phyloP scores from a whole-genome alignment of 2,329 filamentous ascomycete species.

The Epicoccum nigrum region DNA sequence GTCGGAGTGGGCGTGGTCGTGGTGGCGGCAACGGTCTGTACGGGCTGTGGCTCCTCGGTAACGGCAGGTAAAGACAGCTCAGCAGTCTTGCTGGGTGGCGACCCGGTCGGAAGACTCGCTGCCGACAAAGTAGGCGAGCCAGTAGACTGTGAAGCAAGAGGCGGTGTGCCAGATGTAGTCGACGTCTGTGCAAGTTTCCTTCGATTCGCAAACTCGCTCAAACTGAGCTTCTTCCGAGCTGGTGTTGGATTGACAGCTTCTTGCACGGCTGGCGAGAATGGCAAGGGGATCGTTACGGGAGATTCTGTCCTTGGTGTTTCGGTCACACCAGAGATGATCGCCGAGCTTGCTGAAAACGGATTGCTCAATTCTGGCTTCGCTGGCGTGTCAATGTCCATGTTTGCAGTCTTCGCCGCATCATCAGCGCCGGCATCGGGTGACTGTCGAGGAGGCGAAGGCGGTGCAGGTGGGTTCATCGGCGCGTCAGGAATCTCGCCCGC shows the following conservation, averaged over 20 bases:
- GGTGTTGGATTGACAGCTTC: constrained; percentile 51
- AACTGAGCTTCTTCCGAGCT: constrained; percentile 57
- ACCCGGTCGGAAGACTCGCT: constrained; percentile 39
- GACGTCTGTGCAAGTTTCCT: constrained; percentile 44
- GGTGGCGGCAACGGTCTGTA: constrained; percentile 8
- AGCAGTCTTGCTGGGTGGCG: constrained; percentile 34
- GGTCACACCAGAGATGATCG: constrained; percentile 35
- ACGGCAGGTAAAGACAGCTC: constrained; percentile 37
- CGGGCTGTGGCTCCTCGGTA: constrained; percentile 32
- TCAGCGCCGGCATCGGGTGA: constrained; percentile 20
- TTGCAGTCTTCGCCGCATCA: constrained; percentile 23
- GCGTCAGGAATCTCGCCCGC: constrained; percentile 33
- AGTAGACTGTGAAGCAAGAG: constrained; percentile 33
- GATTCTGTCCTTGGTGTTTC: constrained; percentile 38
- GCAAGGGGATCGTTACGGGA: constrained; percentile 35
- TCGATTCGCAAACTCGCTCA: constrained; percentile 58
- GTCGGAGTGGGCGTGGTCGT: constrained; percentile 21
- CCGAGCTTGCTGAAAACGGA: constrained; percentile 21
- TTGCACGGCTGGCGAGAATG: constrained; percentile 49
- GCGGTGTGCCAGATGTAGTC: constrained; percentile 29
- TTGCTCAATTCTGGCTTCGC: constrained; percentile 32
- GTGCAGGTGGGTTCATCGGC: constrained; percentile 43
- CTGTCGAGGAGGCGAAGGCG: constrained; percentile 29
- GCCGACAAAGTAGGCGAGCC: constrained; percentile 43
- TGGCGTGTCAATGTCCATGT: constrained; percentile 41